Conservation (phyloP, 495 filamentous ascomycete genomes). For the Xylaria longipes region DNA sequence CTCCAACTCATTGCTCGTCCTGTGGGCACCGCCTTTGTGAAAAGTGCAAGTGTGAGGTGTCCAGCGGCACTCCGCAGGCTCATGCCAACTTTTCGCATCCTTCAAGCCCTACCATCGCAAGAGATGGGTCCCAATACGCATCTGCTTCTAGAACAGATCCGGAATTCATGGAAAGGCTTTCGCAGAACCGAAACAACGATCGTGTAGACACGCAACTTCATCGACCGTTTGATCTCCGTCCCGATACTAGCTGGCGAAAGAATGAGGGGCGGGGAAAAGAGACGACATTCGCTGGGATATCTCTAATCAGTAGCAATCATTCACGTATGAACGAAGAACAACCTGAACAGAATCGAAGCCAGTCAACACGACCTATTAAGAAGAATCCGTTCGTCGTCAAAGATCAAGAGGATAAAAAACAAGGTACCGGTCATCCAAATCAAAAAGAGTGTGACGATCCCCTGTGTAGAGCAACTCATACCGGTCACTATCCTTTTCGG, state of each 20-base stretch:
- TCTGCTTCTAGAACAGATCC: background rate
- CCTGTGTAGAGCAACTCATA: constrained; percentile 41
- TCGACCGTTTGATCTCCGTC: background rate
- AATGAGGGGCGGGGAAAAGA: background rate
- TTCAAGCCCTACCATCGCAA: constrained; percentile 13
- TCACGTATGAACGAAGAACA: background rate
- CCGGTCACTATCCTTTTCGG: constrained; percentile 41
- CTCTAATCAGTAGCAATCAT: background rate
- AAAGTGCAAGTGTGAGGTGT: constrained; percentile 39
- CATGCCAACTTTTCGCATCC: constrained; percentile 27
- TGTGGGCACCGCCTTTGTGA: constrained; percentile 48
- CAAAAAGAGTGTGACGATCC: constrained; percentile 38
- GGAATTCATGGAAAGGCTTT: background rate
- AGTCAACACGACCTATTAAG: constrained; percentile 12
- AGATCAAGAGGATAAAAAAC: constrained; percentile 17
- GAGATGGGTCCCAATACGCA: background rate
- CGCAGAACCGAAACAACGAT: background rate
- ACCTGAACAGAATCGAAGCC: background rate
- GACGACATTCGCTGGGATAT: background rate
- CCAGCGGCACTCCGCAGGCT: constrained; percentile 27
- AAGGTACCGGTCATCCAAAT: background rate
- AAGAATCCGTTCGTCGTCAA: constrained; percentile 25
- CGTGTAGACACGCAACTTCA: background rate
- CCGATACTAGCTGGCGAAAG: constrained; percentile 7
- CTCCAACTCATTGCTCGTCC: constrained; percentile 43